Base-by-base conservation (phyloP, 768 basidiomycete genomes). In the Dioszegia crocea region DNA sequence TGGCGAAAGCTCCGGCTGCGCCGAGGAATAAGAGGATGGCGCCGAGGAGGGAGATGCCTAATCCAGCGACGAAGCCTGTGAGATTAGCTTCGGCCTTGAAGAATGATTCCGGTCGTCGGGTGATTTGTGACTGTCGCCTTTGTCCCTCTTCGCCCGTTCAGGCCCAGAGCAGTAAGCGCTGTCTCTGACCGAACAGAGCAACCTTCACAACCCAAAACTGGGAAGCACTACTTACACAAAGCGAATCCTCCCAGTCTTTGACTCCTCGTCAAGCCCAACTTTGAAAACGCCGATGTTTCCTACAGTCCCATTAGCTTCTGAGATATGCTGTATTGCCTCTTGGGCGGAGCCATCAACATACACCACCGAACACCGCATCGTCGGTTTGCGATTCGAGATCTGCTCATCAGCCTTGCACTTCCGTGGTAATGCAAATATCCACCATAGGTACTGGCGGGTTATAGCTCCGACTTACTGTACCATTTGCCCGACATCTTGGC, bases 241-340 rank as follows among this genome's bases (percentile, higher is more conserved):
- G 82, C 77, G 71, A 96, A 94, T 11, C 92, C 91, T 77, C 91
- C 92, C 61, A 96, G 77, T 49, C 91, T 79, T 66, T 90, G 86
- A 17, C 83, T 89, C 64, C 86, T 82, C 36, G 90, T 87, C 54
- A 94, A 80, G 2, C 85, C 85, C 11, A 96, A 81, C 59, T 84
- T 85, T 58, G 82, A 83, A 82, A 90, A 94, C 6, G 91, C 90
- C 12, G 90, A 87, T 68, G 91, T 88, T 26, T 89, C 87, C 78
- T 93, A 56, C 44, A 48, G 11, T n/a, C 9, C 23, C 31, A 21
- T 52, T 29, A 48, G 45, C 30, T 27, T 12, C 36, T 16, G 49
- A 39, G 17, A 33, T 39, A 12, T 4, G 2, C 30, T 8, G 24
- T 23, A 11, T 40, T 38, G 29, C 38, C 3, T 33, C 33, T 14